A percentile compares a stretch with the other conserved stretches of the same genome.
These are phyloP conservation scores for Pleurotus citrinopileatus DNA, from an alignment of 768 basidiomycete genomes.

Conservation along the genomic window DNA sequence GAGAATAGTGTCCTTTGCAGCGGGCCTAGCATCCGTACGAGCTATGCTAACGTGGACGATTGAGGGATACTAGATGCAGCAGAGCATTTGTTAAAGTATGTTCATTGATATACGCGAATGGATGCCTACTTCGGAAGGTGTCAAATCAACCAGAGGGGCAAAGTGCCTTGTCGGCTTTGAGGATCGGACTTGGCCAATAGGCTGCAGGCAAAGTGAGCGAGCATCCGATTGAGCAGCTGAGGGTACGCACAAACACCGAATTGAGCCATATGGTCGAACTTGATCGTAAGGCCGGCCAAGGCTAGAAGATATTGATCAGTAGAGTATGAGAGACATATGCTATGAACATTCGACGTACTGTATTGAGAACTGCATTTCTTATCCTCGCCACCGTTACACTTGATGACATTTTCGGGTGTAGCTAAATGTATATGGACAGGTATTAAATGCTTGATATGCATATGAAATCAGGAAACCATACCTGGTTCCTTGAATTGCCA, in stretches of 20 bases:
- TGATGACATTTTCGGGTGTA: background rate
- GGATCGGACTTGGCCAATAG: background rate
- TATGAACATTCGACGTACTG: background rate
- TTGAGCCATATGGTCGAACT: slow-evolving; percentile 8
- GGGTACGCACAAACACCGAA: slow-evolving; percentile 8
- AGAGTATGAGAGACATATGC: background rate
- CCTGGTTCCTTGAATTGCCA: slow-evolving; percentile 8
- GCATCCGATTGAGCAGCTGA: no score
- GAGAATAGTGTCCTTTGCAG: no score
- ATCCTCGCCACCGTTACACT: slow-evolving; percentile 3
- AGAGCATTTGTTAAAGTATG: no score
- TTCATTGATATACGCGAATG: no score
- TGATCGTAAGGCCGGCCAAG: slow-evolving; percentile 3
- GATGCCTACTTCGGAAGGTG: no score
- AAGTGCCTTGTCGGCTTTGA: slow-evolving; percentile 3
- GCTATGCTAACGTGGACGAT: no score
- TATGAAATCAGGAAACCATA: background rate
- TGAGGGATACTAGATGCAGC: no score
- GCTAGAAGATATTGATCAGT: background rate
- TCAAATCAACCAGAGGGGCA: slow-evolving; percentile 1
- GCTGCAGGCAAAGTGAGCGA: background rate
- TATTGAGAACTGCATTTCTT: background rate
- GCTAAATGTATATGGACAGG: background rate
- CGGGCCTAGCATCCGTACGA: no score
- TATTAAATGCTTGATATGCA: background rate